Evolutionary conservation across 2,329 filamentous ascomycete genomes (phyloP), one percentile per base, ranked within the genome.

Genomic region (Fusarium pseudoanthophilum): DNA sequence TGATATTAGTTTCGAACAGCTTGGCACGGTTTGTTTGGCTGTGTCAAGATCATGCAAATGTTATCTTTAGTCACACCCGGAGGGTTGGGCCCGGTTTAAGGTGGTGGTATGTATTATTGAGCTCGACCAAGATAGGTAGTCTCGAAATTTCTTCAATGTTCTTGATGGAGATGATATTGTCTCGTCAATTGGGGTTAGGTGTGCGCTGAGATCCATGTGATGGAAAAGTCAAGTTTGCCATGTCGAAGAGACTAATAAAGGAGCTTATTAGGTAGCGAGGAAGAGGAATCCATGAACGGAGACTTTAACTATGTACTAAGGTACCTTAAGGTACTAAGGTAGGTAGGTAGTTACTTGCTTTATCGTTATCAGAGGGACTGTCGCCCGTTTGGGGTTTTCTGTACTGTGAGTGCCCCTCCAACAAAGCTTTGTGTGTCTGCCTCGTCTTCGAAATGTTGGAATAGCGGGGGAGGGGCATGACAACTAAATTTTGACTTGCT

Each of bases 31-130:
- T 76, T 71, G 65, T 71, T 69, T 61, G 56, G 64, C 68, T 77
- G 75, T 76, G 75, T 77, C 75, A 77, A 74, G 67, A 72, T 77
- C 75, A 77, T 77, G 75, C 75, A 77, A 75, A 76, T 70, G 43
- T 48, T 52, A 46, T 43, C 72, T 42, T 77, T 77, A 76, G 75
- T 77, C 75, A 77, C 74, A 52, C 45, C 28, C 45, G 36, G 40
- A 65, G 46, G 51, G 60, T 64, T 65, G 45, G 68, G 57, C 71
- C 49, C 36, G 57, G 34, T 52, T 62, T 40, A 59, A 58, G 55
- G 65, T 40, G 39, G 30, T 36, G 61, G 28, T 28, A 28, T 28
- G 32, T 37, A 53, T 26, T n/a, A 24, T 34, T 43, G 21, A 26
- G 48, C 30, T 51, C 16, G 21, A 15, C 18, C 8, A 55, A 51